These are phyloP conservation scores for Ophiostoma tasmaniense DNA, from an alignment of 2,329 filamentous ascomycete genomes.

Conservation along the genomic window DNA sequence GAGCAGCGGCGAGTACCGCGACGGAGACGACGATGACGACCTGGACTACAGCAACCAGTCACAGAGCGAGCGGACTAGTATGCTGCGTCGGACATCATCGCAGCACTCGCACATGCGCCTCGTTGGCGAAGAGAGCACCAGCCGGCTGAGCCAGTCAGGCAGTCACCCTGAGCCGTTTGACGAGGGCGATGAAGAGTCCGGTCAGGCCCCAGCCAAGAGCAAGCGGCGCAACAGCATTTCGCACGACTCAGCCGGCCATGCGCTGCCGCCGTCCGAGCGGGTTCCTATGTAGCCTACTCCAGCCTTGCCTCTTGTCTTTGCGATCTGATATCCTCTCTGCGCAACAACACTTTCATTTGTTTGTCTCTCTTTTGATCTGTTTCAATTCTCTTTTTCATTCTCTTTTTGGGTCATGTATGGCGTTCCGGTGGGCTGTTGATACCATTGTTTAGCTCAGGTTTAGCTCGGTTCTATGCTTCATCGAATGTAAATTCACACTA, in stretches of 20 bases:
- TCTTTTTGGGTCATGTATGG: background rate
- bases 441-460: background rate
- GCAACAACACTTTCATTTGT: too few relatives aligned
- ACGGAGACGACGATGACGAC: constrained; percentile 52
- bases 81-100: constrained; percentile 31
- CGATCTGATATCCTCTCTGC: background rate
- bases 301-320: background rate
- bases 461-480: background rate
- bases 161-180: constrained; percentile 13
- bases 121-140: constrained; percentile 21
- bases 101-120: constrained; percentile 22
- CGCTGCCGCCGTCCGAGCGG: constrained; percentile 44
- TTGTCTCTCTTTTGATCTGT: background rate
- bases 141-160: background rate
- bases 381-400: background rate
- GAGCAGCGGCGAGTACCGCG: constrained; percentile 36
- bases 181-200: constrained; percentile 38
- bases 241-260: constrained; percentile 43
- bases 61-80: constrained; percentile 13
- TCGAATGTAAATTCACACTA: background rate
- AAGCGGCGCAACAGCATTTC: constrained; percentile 33
- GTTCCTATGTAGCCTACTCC: constrained; percentile 30
- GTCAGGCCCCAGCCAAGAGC: constrained; percentile 28
- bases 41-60: constrained; percentile 33
- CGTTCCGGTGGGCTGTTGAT: constrained; percentile 5